Percentiles rank a stretch among this genome's conserved stretches.
phyloP scores from a whole-genome alignment of 148 eudicot genomes.

The Arbutus unedo region DNA sequence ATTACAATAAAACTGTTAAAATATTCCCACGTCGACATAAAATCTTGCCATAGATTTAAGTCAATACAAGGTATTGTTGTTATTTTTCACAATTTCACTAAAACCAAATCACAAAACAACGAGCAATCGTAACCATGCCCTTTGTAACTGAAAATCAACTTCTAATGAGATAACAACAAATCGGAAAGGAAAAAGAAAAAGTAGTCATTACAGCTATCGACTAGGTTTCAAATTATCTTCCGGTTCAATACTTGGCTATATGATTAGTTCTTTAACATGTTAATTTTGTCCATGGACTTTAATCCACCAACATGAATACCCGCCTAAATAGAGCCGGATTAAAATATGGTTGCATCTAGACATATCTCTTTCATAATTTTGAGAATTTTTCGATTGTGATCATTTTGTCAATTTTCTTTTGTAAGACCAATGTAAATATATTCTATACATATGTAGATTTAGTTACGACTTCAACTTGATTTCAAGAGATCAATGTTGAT shows the following conservation, averaged over 20 bases:
- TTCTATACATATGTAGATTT: not conserved
- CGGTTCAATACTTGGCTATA: not conserved
- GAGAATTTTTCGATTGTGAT: not conserved
- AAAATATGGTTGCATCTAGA: not conserved
- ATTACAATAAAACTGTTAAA: too few relatives aligned
- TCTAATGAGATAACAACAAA: not conserved
- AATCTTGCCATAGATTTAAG: not conserved
- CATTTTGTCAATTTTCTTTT: not conserved
- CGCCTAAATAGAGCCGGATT: not conserved
- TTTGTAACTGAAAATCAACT: not conserved
- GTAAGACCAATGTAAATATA: too few relatives aligned
- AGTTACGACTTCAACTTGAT: not conserved
- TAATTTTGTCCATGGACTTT: not conserved
- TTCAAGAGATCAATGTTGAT: not conserved
- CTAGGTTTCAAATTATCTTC: not conserved
- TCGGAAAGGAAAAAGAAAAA: not conserved
- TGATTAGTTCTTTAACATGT: not conserved
- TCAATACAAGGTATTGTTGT: not conserved
- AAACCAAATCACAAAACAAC: not conserved
- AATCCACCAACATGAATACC: not conserved
- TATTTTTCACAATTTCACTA: not conserved
- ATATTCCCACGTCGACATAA: not conserved
- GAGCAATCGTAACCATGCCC: not conserved
- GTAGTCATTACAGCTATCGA: not conserved
- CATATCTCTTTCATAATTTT: not conserved